These are phyloP conservation scores for Colletotrichum siamense DNA, from an alignment of 2,329 filamentous ascomycete species.

Conservation along the genomic window DNA sequence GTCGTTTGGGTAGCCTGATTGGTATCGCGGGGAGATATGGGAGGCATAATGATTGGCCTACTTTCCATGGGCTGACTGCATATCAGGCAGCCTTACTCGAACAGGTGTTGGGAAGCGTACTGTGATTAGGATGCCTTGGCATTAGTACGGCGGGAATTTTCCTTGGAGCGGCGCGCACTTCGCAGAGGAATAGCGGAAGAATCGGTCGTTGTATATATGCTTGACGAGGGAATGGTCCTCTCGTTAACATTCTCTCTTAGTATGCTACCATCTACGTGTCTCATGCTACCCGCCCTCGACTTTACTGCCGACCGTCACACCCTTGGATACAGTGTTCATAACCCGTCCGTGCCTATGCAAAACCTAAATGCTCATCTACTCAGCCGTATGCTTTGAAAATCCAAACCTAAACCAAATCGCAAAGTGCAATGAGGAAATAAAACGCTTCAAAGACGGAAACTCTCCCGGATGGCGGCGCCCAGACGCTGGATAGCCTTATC, in stretches of 20 bases:
- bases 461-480: constrained; percentile 72
- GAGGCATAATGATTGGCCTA: not conserved
- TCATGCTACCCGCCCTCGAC: not conserved
- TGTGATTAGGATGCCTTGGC: not conserved
- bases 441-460: constrained; percentile 41
- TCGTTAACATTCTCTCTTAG: not conserved
- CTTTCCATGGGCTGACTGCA: not conserved
- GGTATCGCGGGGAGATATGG: not conserved
- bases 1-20: not conserved
- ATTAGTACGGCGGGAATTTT: not conserved
- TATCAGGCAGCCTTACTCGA: not conserved
- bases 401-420: not conserved
- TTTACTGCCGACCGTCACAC: not conserved
- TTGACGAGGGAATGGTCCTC: not conserved
- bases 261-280: not conserved
- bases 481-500: constrained; percentile 76
- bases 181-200: not conserved
- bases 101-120: not conserved
- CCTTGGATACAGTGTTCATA: not conserved
- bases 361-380: not conserved
- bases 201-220: not conserved
- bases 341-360: not conserved
- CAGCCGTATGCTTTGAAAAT: not conserved
- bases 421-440: not conserved
- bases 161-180: not conserved